These are phyloP conservation scores for Vickermania ingenoplastis DNA, from an alignment of 208 protist species.

Conservation along the genomic window DNA sequence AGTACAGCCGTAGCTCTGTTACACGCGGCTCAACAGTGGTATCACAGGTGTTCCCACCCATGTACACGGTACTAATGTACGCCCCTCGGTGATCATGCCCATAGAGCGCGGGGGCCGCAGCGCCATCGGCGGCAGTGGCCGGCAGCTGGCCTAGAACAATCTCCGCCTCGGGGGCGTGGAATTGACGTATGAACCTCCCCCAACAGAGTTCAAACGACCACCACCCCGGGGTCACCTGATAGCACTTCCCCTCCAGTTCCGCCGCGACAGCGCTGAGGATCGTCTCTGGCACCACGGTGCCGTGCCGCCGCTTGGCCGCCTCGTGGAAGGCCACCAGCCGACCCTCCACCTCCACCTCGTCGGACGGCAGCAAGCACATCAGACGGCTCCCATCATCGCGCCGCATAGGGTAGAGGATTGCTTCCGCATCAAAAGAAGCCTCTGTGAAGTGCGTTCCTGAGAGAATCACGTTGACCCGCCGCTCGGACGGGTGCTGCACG, in stretches of 20 bases:
- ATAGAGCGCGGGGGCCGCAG: not conserved
- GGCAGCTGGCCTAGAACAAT: not conserved
- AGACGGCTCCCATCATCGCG: constrained; percentile 28
- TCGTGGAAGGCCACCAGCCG: not conserved
- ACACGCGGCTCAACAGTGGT: constrained; percentile 1
- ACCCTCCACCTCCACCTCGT: not conserved
- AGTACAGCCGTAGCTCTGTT: constrained; percentile 9
- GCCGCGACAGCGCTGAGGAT: not conserved
- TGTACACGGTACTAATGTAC: constrained; percentile 21
- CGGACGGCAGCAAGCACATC: constrained; percentile 24
- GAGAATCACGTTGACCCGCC: not conserved
- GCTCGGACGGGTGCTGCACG: not conserved
- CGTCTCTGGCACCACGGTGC: not conserved
- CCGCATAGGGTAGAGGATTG: constrained; percentile 25
- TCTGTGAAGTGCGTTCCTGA: not conserved
- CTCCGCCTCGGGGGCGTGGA: not conserved
- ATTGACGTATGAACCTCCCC: not conserved
- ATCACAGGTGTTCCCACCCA: constrained; percentile 12
- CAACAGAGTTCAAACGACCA: not conserved
- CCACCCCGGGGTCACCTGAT: not conserved
- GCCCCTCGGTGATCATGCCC: constrained; percentile 12
- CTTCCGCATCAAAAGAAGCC: not conserved
- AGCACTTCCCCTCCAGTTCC: not conserved
- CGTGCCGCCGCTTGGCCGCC: not conserved
- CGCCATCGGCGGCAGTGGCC: not conserved